phyloP scores from a whole-genome alignment of 179 eudicot species.

The Spinacia oleracea region DNA sequence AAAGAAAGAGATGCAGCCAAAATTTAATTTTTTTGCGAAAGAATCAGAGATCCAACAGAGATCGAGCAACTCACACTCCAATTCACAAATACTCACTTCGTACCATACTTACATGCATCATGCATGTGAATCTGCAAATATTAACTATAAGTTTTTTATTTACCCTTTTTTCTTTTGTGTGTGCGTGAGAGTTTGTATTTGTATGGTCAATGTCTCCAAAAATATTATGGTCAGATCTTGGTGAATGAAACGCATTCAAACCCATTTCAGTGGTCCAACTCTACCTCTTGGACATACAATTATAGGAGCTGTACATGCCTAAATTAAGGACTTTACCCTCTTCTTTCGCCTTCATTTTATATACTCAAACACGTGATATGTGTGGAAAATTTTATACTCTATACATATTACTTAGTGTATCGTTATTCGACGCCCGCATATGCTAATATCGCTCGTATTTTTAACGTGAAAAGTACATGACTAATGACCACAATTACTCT shows the following conservation, averaged over 20 bases:
- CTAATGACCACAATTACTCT: no score
- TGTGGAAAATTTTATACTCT: no score
- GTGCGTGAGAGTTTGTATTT: neutral
- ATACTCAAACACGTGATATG: no score
- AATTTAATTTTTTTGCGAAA: neutral
- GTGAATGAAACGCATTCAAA: constrained; percentile 18
- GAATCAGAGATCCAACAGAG: constrained; percentile 1
- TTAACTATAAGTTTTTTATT: neutral
- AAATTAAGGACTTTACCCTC: constrained; percentile 5
- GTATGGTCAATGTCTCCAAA: constrained; percentile 10
- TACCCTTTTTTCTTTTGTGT: neutral
- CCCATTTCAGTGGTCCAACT: constrained; percentile 24
- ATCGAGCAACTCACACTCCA: no score
- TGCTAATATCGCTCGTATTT: no score
- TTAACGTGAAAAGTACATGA: no score
- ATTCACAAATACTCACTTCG: constrained; percentile 9
- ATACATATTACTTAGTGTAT: no score
- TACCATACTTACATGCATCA: no score
- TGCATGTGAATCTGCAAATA: constrained; percentile 24
- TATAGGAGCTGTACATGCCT: neutral
- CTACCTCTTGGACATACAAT: no score
- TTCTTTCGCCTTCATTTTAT: neutral
- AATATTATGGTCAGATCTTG: constrained; percentile 11
- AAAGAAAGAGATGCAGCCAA: neutral
- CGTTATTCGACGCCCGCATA: no score